These are phyloP conservation scores for Zygosaccharomyces pseudobailii DNA, from an alignment of 1,139 yeast species.

Conservation along the genomic window DNA sequence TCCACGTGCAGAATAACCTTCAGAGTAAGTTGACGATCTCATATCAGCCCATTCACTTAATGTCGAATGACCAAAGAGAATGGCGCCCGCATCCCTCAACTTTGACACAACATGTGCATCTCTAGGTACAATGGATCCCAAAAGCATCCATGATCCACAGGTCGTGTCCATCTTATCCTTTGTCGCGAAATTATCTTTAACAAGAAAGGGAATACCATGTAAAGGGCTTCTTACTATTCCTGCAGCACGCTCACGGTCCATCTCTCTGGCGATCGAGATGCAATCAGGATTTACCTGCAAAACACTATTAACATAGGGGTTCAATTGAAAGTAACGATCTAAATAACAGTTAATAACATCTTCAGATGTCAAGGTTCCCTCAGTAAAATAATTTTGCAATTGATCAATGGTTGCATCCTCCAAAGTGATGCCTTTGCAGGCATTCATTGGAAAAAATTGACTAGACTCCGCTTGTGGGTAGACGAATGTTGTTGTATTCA, in stretches of 20 bases:
- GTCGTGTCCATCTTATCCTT: conserved; percentile 29
- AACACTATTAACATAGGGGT: conserved; percentile 22
- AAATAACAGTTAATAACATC: conserved; percentile 25
- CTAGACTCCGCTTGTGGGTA: conserved; percentile 11
- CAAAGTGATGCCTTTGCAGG: conserved; percentile 26
- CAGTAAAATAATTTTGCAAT: conserved; percentile 23
- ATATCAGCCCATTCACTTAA: conserved; percentile 32
- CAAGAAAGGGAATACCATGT: conserved; percentile 31
- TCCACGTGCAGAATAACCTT: conserved; percentile 30
- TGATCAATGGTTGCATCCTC: conserved; percentile 33
- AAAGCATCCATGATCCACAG: conserved; percentile 25
- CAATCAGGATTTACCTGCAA: conserved; percentile 27
- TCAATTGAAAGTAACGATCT: conserved; percentile 24
- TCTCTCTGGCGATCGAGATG: conserved; percentile 16
- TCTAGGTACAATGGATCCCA: conserved; percentile 29
- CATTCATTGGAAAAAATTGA: conserved; percentile 24
- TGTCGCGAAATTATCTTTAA: conserved; percentile 29
- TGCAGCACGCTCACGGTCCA: conserved; percentile 23
- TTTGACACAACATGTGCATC: conserved; percentile 27
- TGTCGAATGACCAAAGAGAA: conserved; percentile 28
- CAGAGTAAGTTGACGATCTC: conserved; percentile 26
- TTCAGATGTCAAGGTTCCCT: conserved; percentile 18
- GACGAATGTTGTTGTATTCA: conserved; percentile 9
- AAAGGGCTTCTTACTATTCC: conserved; percentile 27
- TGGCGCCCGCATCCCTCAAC: conserved; percentile 29